Percentiles rank a stretch among this genome's conserved stretches.
Evolutionary conservation across 2,329 filamentous ascomycete species (phyloP).

Genomic region (Aspergillus luchuensis): DNA sequence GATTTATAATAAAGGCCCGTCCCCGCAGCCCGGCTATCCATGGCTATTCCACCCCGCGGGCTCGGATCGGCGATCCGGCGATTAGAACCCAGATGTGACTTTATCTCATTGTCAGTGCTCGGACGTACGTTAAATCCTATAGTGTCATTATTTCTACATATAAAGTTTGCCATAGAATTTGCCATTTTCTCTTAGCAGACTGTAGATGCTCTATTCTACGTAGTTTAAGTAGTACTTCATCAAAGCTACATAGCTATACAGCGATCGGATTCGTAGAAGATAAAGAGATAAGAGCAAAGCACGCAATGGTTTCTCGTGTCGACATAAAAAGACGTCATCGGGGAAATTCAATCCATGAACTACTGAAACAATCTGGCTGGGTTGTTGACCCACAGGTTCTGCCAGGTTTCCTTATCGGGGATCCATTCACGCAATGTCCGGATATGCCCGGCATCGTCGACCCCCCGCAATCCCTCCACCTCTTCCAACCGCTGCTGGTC

Average conservation of each 20-base stretch:
- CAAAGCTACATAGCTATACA: not conserved
- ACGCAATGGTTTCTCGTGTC: not conserved
- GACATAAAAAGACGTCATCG: not conserved
- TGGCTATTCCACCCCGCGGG: too few species aligned
- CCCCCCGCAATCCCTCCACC: not conserved
- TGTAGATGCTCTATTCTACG: too few species aligned
- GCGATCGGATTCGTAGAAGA: not conserved
- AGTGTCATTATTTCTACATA: too few species aligned
- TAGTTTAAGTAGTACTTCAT: too few species aligned
- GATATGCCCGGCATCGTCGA: not conserved
- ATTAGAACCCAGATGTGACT: too few species aligned
- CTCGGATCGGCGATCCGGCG: too few species aligned
- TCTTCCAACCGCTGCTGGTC: not conserved
- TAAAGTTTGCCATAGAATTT: too few species aligned
- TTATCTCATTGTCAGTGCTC: too few species aligned
- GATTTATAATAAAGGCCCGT: too few species aligned
- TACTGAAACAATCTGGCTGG: not conserved
- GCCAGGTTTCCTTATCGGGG: not conserved
- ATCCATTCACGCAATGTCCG: constrained; percentile 1
- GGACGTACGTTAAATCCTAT: too few species aligned
- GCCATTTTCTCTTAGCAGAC: too few species aligned
- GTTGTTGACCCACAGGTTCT: not conserved
- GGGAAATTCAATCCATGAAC: not conserved
- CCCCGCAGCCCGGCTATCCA: too few species aligned
- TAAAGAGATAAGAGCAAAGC: not conserved